phyloP scores from a whole-genome alignment of 164 flowering plant genomes.

The Stephania yunnanensis region DNA sequence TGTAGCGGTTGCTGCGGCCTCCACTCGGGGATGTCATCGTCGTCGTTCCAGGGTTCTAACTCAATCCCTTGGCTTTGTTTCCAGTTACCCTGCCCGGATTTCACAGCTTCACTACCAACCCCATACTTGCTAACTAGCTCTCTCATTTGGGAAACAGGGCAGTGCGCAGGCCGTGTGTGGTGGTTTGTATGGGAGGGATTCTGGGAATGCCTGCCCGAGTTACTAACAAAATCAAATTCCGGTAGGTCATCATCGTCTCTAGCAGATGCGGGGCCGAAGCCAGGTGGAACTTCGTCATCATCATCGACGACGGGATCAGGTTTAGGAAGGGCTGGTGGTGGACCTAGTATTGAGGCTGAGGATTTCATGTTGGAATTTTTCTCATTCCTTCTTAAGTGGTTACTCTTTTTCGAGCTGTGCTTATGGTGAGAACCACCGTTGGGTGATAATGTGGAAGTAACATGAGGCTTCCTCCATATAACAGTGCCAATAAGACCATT shows the following conservation, averaged over 20 bases:
- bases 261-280: constrained; percentile 65
- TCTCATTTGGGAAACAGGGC: constrained; percentile 63
- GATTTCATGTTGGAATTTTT: constrained; percentile 25
- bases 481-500: constrained; percentile 85
- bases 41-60: constrained; percentile 63
- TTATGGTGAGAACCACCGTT: constrained; percentile 55
- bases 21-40: constrained; percentile 97
- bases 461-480: constrained; percentile 80
- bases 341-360: constrained; percentile 4
- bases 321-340: constrained; percentile 15
- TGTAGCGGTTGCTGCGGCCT: constrained; percentile 39
- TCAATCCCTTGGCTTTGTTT: constrained; percentile 21
- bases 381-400: constrained; percentile 41
- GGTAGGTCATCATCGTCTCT: constrained; percentile 92
- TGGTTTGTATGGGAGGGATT: background rate
- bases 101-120: constrained; percentile 17
- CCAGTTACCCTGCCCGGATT: constrained; percentile 4
- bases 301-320: constrained; percentile 24
- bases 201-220: constrained; percentile 18
- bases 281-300: constrained; percentile 90
- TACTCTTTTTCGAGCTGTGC: constrained; percentile 52
- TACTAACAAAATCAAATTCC: constrained; percentile 69
- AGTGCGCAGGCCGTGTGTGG: constrained; percentile 14
- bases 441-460: constrained; percentile 55
- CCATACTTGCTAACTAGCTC: constrained; percentile 80